These are phyloP conservation scores for Boletellus sp. DNA, from an alignment of 768 basidiomycete species.

Conservation along the genomic window DNA sequence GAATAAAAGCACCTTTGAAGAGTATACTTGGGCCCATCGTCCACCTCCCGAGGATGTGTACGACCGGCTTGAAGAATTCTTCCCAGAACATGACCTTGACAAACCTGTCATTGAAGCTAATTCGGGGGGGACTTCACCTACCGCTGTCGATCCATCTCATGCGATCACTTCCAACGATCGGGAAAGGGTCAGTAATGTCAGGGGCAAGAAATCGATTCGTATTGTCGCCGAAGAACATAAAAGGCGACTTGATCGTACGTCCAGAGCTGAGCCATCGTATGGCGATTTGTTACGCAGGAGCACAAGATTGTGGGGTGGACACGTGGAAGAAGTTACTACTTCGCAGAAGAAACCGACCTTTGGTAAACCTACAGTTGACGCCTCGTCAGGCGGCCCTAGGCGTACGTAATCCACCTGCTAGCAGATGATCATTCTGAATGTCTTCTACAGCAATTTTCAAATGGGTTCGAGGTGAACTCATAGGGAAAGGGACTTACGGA, in stretches of 20 bases:
- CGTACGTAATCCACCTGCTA: constrained; percentile 46
- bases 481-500: constrained; percentile 96
- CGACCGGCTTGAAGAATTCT: constrained; percentile 89
- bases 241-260: constrained; percentile 66
- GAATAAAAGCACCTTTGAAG: constrained; percentile 53
- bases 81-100: constrained; percentile 94
- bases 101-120: constrained; percentile 89
- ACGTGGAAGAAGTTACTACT: constrained; percentile 88
- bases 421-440: constrained; percentile 13
- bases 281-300: constrained; percentile 66
- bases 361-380: constrained; percentile 47
- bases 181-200: constrained; percentile 42
- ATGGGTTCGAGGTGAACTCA: constrained; percentile 97
- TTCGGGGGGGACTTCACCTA: constrained; percentile 78
- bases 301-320: constrained; percentile 94
- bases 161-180: constrained; percentile 35
- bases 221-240: constrained; percentile 88
- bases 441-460: constrained; percentile 75
- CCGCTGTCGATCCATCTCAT: constrained; percentile 49
- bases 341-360: constrained; percentile 52
- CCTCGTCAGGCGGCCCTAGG: constrained; percentile 59
- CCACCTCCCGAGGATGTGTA: constrained; percentile 92
- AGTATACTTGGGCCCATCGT: constrained; percentile 83
- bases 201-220: constrained; percentile 87
- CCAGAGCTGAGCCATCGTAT: constrained; percentile 52